These are phyloP conservation scores for Pyrenochaeta sp. DNA, from an alignment of 2,329 filamentous ascomycete genomes.

Conservation along the genomic window DNA sequence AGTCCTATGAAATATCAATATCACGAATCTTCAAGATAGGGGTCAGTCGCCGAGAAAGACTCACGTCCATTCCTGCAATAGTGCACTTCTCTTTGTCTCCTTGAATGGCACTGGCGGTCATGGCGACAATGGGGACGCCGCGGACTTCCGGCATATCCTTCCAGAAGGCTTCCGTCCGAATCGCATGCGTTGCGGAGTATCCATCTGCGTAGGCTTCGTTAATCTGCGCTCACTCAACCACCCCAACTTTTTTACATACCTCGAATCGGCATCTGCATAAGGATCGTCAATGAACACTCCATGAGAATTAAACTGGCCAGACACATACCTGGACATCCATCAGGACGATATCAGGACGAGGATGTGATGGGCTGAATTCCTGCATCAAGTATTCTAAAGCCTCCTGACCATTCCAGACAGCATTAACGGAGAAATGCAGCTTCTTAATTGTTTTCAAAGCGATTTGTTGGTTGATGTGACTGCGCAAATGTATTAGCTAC, in stretches of 20 bases:
- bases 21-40: slow-evolving; percentile 13
- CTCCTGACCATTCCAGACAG: slow-evolving; percentile 81
- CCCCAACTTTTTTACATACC: not conserved
- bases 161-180: slow-evolving; percentile 74
- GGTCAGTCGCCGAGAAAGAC: slow-evolving; percentile 14
- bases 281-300: slow-evolving; percentile 33
- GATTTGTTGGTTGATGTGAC: slow-evolving; percentile 75
- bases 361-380: slow-evolving; percentile 59
- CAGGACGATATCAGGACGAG: slow-evolving; percentile 76
- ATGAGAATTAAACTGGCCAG: not conserved
- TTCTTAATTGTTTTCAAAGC: slow-evolving; percentile 78
- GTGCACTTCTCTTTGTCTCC: slow-evolving; percentile 79
- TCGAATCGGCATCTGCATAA: slow-evolving; percentile 67
- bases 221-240: slow-evolving; percentile 13
- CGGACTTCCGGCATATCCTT: slow-evolving; percentile 62
- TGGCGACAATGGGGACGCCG: slow-evolving; percentile 78
- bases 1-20: slow-evolving; percentile 39
- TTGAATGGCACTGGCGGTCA: slow-evolving; percentile 81
- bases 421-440: slow-evolving; percentile 74
- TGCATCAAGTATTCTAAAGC: slow-evolving; percentile 74
- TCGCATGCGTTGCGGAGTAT: slow-evolving; percentile 77
- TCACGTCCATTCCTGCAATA: slow-evolving; percentile 74
- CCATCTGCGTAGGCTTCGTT: slow-evolving; percentile 58
- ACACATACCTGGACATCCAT: slow-evolving; percentile 79
- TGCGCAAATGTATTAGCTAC: slow-evolving; percentile 11